Evolutionary conservation across 805 yeast species (phyloP).

Genomic region (Starmera caribaea): DNA sequence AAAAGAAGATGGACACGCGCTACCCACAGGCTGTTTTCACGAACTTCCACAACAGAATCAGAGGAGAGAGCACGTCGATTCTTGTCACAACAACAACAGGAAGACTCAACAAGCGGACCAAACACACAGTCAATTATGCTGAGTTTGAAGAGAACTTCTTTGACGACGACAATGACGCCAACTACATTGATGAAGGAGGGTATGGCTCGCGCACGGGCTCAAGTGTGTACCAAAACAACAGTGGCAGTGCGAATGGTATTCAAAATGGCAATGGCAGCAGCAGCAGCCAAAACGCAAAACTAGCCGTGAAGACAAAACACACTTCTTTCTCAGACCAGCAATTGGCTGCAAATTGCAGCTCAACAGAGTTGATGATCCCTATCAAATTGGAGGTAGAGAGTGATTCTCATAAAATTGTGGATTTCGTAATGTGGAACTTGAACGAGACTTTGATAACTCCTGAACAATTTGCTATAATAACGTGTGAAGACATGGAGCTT

Average conservation of each 20-base stretch:
- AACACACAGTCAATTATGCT: conserved; percentile 69
- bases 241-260: conserved; percentile 1
- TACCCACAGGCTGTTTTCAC: conserved; percentile 75
- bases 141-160: conserved; percentile 60
- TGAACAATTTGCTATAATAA: conserved; percentile 77
- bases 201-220: neutral
- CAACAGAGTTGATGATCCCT: conserved; percentile 77
- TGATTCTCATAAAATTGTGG: conserved; percentile 77
- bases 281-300: conserved; percentile 10
- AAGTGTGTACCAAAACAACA: neutral
- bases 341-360: conserved; percentile 14
- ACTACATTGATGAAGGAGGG: conserved; percentile 10
- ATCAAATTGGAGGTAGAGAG: conserved; percentile 77
- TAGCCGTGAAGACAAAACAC: conserved; percentile 18
- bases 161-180: conserved; percentile 37
- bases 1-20: too few relatives aligned
- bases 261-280: conserved; percentile 1
- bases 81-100: conserved; percentile 67
- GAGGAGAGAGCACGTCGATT: conserved; percentile 65
- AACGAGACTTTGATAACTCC: conserved; percentile 75
- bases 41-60: conserved; percentile 61
- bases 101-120: conserved; percentile 67
- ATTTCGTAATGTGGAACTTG: conserved; percentile 86
- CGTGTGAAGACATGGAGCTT: conserved; percentile 78
- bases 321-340: conserved; percentile 15